Base-by-base conservation (phyloP, 345 rosid species). In the Aquilaria sinensis region DNA sequence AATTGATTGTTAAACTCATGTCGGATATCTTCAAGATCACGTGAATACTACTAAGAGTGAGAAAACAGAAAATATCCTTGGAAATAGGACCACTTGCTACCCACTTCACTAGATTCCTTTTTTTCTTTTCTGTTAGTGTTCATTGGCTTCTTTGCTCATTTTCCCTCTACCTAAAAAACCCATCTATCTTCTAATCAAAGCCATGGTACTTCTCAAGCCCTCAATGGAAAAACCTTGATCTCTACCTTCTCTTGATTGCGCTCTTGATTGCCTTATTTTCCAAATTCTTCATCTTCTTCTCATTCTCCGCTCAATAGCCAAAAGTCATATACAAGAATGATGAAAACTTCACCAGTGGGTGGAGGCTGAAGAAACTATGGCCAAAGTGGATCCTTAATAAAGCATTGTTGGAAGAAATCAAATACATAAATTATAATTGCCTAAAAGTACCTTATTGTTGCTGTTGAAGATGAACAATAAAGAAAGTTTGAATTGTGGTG, bases 221-320 rank as follows among this genome's bases (percentile, higher is more conserved):
- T 49, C 72, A 68, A 59, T 60, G 67, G 72, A 78, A 62, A 45
- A 78, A 75, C 70, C 63, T 83, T 57, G 83, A 80, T 64, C 56
- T 83, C 43, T 80, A 74, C 69, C 13, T 72, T 71, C 79, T 78
- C 51, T 49, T 70, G 2, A 45, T 83, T 13, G 74, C 79, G 56
- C 88, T 83, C 34, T 84, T 83, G 12, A 66, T 83, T 47, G 73
- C 81, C 58, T 80, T 77, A 46, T 77, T 80, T 61, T 70, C 84
- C 29, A 58, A 71, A 31, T 29, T 77, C 65, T 73, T 80, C 70
- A 61, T 79, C 60, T 82, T 77, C 80, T 41, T 75, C 47, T 57
- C 87, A 30, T 67, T 77, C 47, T 62, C 74, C 13, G 74, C 63
- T 16, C 79, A 67, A 23, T 23, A 23, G 23, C 23, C 23, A 23